Evolutionary conservation across 768 basidiomycete species (phyloP), one percentile per base, ranked within the genome.

Genomic region (Termitomyces sp.): DNA sequence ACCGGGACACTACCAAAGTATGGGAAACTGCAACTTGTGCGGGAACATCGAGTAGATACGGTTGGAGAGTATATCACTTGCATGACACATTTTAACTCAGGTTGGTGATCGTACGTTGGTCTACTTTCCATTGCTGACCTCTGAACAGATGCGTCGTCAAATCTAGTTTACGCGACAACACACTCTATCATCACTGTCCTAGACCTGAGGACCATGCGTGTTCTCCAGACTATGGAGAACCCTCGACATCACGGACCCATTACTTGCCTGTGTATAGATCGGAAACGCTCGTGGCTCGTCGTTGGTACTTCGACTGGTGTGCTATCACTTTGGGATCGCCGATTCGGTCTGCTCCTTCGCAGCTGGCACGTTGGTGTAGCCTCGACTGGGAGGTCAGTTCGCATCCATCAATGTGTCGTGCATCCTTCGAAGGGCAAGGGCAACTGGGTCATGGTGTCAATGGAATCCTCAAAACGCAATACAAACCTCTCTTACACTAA

Each of bases 251-350:
- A 84, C 60, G 96, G 97, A 0, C 85, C 93, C 0, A 91, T 98
- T 56, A 90, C 93, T 0, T 81, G 85, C 38, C 68, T 96, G 54
- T 96, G 92, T 61, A 68, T 94, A 43, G 94, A 96, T 66, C 83
- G 84, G 32, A 91, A 88, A 64, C 84, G 81, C 23, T 82, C 89
- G 5, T 98, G 96, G 96, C 77, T 96, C 23, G 76, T 97, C 12
- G 85, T 90, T 16, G 96, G 92, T 2, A 97, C 96, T 1, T 83
- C 88, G 2, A 83, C 81, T 1, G 97, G 96, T 5, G 83, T 88
- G 13, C 72, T 98, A 12, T 85, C 90, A 0, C 77, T 99, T 3
- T 99, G 95, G 94, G 97, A 99, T 71, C 84, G 93, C 40, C 88
- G 96, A 10, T 99, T 98, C 61, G 94, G 95, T 1, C 74, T 98